Evolutionary conservation across 495 filamentous ascomycete species (phyloP), one percentile per base, ranked within the genome.

Genomic region (Podospora pseudocomata): DNA sequence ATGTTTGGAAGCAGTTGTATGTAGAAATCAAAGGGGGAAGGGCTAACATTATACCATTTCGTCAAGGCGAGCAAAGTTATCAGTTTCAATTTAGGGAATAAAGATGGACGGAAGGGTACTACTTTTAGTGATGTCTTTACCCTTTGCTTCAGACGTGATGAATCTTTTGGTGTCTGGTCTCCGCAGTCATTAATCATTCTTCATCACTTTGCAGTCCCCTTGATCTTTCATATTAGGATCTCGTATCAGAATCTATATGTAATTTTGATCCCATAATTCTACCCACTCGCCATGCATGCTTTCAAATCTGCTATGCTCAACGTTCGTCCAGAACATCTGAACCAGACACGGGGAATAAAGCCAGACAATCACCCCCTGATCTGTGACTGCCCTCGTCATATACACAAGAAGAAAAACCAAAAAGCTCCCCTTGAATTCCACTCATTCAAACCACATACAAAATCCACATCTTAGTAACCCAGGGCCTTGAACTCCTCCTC

Each of bases 401-500:
- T 49, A 49, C 39, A 49, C 39, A 49, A 49, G 39, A 49, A 49
- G 15, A 49, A 49, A 49, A 49, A 49, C 2, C 39, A 11, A 49
- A 49, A 13, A 11, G 39, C 15, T 49, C 39, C 7, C 39, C 39
- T 49, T 49, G 30, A 6, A 32, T 49, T 49, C 5, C 39, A 49
- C 39, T 5, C 9, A 49, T 3, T 13, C 1, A 49, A 49, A 49
- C 39, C 39, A 11, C 39, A 49, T 11, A 13, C 7, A 11, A 49
- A 6, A 49, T 3, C 39, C 39, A 49, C 39, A 49, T 61, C 27
- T 63, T 63, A 63, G n/a, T 63, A 63, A 28, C 61, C 61, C 1
- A 32, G 9, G 5, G 16, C 68, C 63, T 66, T 65, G 68, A 88
- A 72, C 74, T 86, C 84, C 72, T 85, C 79, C 70, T 83, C 81